Base-by-base conservation (phyloP, 2,329 filamentous ascomycete genomes). In the Talaromyces sp. region DNA sequence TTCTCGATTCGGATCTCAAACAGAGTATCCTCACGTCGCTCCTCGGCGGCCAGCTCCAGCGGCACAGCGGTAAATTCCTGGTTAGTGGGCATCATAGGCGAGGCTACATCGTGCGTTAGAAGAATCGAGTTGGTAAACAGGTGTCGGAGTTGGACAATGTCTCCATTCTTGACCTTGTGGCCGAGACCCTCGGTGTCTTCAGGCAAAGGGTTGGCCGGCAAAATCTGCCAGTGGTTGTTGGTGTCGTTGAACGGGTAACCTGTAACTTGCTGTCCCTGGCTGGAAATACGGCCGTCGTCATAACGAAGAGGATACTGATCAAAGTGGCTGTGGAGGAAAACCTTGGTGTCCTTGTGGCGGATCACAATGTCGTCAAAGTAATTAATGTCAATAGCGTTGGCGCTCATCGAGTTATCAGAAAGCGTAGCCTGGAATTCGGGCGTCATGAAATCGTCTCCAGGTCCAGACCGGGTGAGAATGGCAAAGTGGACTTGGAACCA, bases 401-500 rank as follows among this genome's bases (percentile, higher is more conserved):
- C 87, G 64, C 92, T 86, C 91, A 99, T 95, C 64, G 89, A 79
- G 73, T 99, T 99, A 81, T 99, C 94, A 72, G 90, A 92, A 66
- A 99, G 82, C 1, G 95, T 98, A 80, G 96, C 93, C 80, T 99
- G 95, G 81, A 99, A 99, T 72, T 95, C 92, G 1, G 95, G 95
- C 4, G 90, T 92, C 95, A 99, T 99, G 80, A 99, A 99, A 72
- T 98, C 94, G 73, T 99, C 95, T 59, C 95, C 95, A 52, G 95
- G 94, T 40, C 95, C 95, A 58, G 95, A 98, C 63, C 89, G 85
- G 67, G 81, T 89, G 65, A 99, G 84, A 69, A 99, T 91, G 52
- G 91, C 84, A 76, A 99, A 99, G 80, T 99, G 95, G 33, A 99
- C 93, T 83, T 99, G 95, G 88, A 99, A 99, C 95, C 95, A 99